Base-by-base conservation (phyloP, 371 early-diverging fungal species). In the Syncephalis fuscata region DNA sequence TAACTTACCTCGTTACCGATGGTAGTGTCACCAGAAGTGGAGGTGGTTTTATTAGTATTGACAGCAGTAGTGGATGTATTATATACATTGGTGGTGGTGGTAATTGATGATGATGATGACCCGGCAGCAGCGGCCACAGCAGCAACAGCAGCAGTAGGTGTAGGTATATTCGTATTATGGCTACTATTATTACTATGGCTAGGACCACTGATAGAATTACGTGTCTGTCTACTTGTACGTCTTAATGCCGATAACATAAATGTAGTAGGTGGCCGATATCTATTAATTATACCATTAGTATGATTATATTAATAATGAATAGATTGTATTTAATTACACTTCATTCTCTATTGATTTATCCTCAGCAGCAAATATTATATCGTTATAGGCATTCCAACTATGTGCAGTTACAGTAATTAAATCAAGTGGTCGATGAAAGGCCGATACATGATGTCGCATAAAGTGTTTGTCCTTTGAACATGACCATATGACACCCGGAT, bases 381-480 rank as follows among this genome's bases (percentile, higher is more conserved):
- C 75, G 14, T 83, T 85, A 50, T 69, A 74, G 7, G 71, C 64
- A 48, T 76, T 83, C 85, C 85, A 85, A 0, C 71, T 68, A 41
- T 68, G 55, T 0, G 71, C 78, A 40, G 68, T 67, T 25, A 71
- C 63, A 39, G 65, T 66, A 9, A 81, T 56, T 5, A 62, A 55
- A 39, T 47, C 65, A 3, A 66, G 49, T 11, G 65, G 78, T 26
- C 53, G 63, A 58, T 69, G 71, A 0, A 68, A 71, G 24, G 46
- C 64, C 36, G 51, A 50, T 22, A 74, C 64, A 45, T 70, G 63
- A 49, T 65, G 81, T 46, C 64, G 68, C 48, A 66, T 69, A 52
- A 85, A 79, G 50, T 43, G 70, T 49, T 78, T 73, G 54, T 91
- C 89, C 51, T 86, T 88, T 3, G 84, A 78, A n/a, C 75, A 76